phyloP scores from a whole-genome alignment of 2,329 filamentous ascomycete species.

The Colletotrichum coccodes region DNA sequence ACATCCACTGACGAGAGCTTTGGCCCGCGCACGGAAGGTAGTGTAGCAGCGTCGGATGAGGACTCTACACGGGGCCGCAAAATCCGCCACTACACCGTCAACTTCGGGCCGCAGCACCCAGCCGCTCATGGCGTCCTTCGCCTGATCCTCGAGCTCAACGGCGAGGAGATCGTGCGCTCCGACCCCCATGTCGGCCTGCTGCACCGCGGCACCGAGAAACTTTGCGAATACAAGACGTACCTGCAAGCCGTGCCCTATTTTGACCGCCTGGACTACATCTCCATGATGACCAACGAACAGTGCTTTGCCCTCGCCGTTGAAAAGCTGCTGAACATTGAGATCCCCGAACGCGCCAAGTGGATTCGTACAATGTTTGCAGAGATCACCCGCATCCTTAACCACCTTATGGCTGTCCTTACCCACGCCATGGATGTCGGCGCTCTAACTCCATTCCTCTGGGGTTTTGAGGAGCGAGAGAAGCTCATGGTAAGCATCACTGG shows the following conservation, averaged over 20 bases:
- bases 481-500: constrained; percentile 96
- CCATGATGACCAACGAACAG: constrained; percentile 99
- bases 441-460: constrained; percentile 98
- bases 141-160: constrained; percentile 96
- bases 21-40: constrained; percentile 62
- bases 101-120: constrained; percentile 98
- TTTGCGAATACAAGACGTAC: constrained; percentile 99
- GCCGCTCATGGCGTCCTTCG: constrained; percentile 98
- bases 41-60: too few species aligned
- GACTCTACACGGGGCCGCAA: constrained; percentile 73
- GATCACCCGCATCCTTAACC: constrained; percentile 93
- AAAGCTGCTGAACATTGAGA: constrained; percentile 97
- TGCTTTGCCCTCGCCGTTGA: constrained; percentile 95
- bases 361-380: constrained; percentile 96
- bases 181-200: constrained; percentile 97
- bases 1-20: constrained; percentile 74
- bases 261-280: constrained; percentile 97
- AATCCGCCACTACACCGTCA: constrained; percentile 98
- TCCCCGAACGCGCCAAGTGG: constrained; percentile 95
- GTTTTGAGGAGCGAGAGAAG: constrained; percentile 99
- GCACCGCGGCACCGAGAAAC: constrained; percentile 97
- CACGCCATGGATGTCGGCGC: constrained; percentile 99
- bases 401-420: constrained; percentile 96
- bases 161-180: constrained; percentile 95
- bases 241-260: constrained; percentile 98